Evolutionary conservation across 1,284 basidiomycete species (phyloP).

Genomic region (Coniferiporia weirii): DNA sequence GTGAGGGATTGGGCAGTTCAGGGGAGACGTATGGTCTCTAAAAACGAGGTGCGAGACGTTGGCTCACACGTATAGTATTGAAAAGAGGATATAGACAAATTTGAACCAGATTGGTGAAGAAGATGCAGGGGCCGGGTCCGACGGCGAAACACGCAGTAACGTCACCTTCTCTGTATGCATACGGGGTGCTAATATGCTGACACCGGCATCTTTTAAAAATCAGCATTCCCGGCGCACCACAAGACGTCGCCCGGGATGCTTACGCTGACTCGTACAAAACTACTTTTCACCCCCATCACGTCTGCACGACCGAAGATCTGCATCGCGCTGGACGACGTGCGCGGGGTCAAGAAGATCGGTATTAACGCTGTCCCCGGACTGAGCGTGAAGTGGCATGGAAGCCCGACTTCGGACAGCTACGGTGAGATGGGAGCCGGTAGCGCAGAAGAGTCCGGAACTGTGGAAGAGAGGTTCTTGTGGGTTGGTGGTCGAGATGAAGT

Average conservation of each 20-base stretch:
- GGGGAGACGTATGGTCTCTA: constrained; percentile 38
- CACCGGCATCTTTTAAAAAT: not conserved
- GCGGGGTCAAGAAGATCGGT: constrained; percentile 51
- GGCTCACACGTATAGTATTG: not conserved
- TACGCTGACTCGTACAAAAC: constrained; percentile 42
- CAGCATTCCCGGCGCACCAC: constrained; percentile 60
- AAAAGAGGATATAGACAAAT: not conserved
- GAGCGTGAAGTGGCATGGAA: constrained; percentile 39
- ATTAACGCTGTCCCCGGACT: constrained; percentile 45
- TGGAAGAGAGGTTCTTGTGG: constrained; percentile 53
- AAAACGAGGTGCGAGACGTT: constrained; percentile 30
- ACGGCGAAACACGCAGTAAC: not conserved
- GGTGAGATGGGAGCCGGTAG: not conserved
- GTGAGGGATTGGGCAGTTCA: constrained; percentile 38
- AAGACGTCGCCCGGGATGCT: constrained; percentile 51
- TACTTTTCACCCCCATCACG: constrained; percentile 53
- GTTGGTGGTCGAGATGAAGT: constrained; percentile 58
- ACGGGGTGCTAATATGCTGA: not conserved
- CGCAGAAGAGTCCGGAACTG: constrained; percentile 26
- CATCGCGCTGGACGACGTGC: constrained; percentile 42
- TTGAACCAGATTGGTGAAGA: not conserved
- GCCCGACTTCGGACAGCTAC: constrained; percentile 15
- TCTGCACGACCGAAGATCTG: constrained; percentile 40
- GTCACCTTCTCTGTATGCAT: not conserved
- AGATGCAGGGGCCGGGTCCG: not conserved